Base-by-base conservation (phyloP, 169 alveolate genomes). In the Cyclospora cayetanensis region DNA sequence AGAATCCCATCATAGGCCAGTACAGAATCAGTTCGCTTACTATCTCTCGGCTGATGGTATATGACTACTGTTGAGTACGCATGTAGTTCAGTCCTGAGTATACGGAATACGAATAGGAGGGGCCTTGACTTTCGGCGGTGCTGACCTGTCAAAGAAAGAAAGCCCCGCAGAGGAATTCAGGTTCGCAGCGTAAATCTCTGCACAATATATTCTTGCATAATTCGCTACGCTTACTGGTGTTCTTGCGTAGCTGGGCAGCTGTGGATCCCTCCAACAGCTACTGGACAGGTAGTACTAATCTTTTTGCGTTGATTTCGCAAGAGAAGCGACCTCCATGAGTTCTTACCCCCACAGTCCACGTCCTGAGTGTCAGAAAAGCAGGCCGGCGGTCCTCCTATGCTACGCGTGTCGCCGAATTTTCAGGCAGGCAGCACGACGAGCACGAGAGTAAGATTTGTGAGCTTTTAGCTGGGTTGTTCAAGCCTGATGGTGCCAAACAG, bases 221-320 rank as follows among this genome's bases (percentile, higher is more conserved):
- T n/a, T n/a, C n/a, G n/a, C n/a, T n/a, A n/a, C n/a, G n/a, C n/a
- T 20, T 37, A 79, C 2, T 25, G 43, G 18, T 74, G 25, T 41
- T 1, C 25, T 39, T 52, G 12, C 1, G 20, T 55, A 92, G 94
- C 15, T 92, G 94, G 94, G 80, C 74, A 15, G 87, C 92, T 27
- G 94, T 92, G 41, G 94, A 92, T 37, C 91, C 94, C 27, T 92
- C 92, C 55, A 72, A 76, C 66, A 74, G 93, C 90, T 92, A 92
- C 91, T 92, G 94, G 94, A 72, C 92, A 53, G 94, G 88, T 79
- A 27, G 37, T 22, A 46, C 7, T 46, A 46, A 11, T 7, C 60
- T 15, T 11, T 15, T 46, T 46, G 60, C 15, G 7, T 46, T 46
- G 60, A 11, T 46, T 46, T 46, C 60, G 7, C 60, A 11, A 7